Evolutionary conservation across 148 eudicot genomes (phyloP), one percentile per base, ranked within the genome.

Genomic region (Amaranthus hypochondriacus): DNA sequence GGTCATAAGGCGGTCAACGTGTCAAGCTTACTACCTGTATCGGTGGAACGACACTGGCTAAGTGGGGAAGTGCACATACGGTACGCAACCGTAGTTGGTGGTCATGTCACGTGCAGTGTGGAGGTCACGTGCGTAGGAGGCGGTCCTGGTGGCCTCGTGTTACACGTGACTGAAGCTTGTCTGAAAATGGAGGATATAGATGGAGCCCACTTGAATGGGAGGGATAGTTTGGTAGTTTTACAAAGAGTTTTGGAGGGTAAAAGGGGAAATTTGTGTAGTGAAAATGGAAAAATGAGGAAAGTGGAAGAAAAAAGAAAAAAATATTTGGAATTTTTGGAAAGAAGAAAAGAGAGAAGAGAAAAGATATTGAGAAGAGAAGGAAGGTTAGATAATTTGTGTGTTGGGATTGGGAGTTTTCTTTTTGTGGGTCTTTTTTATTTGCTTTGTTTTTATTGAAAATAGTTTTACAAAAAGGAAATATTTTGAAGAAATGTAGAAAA

Each of bases 101-200:
- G 76, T 10, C 21, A 76, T 59, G 89, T 85, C 80, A 83, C 82
- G 75, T 82, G 86, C 58, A 78, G 77, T 65, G 78, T 88, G 10
- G 84, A 85, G 79, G 89, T 93, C 73, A 91, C 88, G 76, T 89
- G 94, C 80, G 87, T 81, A 50, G 85, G 80, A 4, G 90, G 82
- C 3, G 91, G 83, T 46, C 80, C 70, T 0, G 75, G 75, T 3
- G 78, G 69, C 55, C 78, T 68, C 51, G 77, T 78, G 74, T 66
- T 89, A 83, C 90, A 83, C 59, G 91, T 91, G 87, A 89, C 85
- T 18, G 98, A 93, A 52, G 89, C 89, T 74, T 81, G 96, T 68
- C 18, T 93, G 71, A 83, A 79, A 75, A 79, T 91, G 86, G 93
- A 87, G 83, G 96, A 83, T 70, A 76, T 87, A 76, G 88, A 86